Evolutionary conservation across 345 rosid genomes (phyloP).

Genomic region (Adansonia digitata): DNA sequence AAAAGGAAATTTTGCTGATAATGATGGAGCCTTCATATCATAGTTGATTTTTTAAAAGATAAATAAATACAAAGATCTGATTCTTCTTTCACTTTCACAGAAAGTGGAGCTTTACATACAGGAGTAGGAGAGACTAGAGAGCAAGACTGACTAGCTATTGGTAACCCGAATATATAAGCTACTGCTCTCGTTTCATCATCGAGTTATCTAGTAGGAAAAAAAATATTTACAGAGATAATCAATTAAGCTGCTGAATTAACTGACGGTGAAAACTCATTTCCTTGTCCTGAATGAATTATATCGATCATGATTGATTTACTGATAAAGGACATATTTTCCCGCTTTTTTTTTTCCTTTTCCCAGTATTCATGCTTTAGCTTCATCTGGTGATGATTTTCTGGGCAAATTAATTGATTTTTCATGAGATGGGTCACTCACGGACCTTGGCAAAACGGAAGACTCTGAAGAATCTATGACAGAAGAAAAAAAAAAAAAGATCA

Average conservation of each 20-base stretch:
- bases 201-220: not conserved
- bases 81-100: conserved; percentile 23
- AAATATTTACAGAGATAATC: conserved; percentile 17
- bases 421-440: conserved; percentile 55
- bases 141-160: not conserved
- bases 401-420: conserved; percentile 31
- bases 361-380: conserved; percentile 7
- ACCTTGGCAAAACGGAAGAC: conserved; percentile 51
- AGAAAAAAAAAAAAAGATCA: not conserved
- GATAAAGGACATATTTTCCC: conserved; percentile 8
- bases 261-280: not conserved
- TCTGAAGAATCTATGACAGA: conserved; percentile 50
- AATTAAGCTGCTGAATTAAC: not conserved
- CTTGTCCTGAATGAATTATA: not conserved
- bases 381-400: conserved; percentile 23
- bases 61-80: conserved; percentile 17
- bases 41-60: not conserved
- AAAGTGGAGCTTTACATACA: conserved; percentile 22
- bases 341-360: not conserved
- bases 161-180: not conserved
- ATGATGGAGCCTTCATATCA: conserved; percentile 11
- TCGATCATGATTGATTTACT: not conserved
- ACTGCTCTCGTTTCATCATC: not conserved
- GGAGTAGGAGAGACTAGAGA: not conserved
- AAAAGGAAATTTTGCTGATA: not conserved